phyloP scores from a whole-genome alignment of 2,329 filamentous ascomycete genomes.

The Stagonosporopsis chrysanthemi region DNA sequence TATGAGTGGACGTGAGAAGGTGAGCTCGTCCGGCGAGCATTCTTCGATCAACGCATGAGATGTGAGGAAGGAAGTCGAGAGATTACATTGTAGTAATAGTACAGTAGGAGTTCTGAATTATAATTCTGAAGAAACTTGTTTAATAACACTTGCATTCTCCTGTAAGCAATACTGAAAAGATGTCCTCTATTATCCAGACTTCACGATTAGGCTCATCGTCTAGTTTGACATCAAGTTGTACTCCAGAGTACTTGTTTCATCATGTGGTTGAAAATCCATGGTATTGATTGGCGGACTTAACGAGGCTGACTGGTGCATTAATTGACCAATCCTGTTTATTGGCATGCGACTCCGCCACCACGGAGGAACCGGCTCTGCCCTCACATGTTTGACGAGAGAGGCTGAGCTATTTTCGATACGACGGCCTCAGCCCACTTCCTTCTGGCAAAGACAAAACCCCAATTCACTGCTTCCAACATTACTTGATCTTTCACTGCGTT shows the following conservation, averaged over 20 bases:
- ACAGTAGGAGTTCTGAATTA: too few species aligned
- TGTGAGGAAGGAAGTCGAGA: background rate
- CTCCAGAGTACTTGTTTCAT: too few species aligned
- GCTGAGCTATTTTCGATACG: conserved; percentile 28
- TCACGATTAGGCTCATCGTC: too few species aligned
- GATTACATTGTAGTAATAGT: background rate
- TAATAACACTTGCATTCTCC: too few species aligned
- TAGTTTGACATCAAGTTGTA: too few species aligned
- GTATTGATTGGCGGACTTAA: background rate
- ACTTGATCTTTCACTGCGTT: background rate
- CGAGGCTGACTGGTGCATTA: background rate
- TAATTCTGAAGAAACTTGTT: background rate
- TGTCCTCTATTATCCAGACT: too few species aligned
- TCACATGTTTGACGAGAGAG: conserved; percentile 29
- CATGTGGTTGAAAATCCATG: background rate
- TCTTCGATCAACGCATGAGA: conserved; percentile 1
- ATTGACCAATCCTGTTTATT: conserved; percentile 3
- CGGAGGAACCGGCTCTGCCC: conserved; percentile 24
- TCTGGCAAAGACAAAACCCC: conserved; percentile 1
- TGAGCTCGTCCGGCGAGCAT: conserved; percentile 1
- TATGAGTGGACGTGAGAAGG: conserved; percentile 12
- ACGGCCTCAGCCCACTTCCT: conserved; percentile 30
- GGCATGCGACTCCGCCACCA: conserved; percentile 34
- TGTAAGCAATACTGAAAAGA: too few species aligned
- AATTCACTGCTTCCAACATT: conserved; percentile 1